These are phyloP conservation scores for Cystobasidium ongulense DNA, from an alignment of 768 basidiomycete genomes.

Conservation along the genomic window DNA sequence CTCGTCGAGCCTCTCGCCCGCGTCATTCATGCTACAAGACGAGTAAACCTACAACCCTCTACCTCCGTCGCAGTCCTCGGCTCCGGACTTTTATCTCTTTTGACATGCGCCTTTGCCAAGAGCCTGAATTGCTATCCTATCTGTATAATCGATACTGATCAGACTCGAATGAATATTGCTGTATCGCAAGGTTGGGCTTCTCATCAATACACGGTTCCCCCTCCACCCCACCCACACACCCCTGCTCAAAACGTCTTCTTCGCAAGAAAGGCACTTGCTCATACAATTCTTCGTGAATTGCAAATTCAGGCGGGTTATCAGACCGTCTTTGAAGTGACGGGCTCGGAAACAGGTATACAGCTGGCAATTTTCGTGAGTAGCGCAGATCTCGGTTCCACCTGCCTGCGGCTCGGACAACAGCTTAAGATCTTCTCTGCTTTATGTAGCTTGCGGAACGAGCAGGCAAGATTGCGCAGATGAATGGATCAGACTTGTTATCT, in stretches of 20 bases:
- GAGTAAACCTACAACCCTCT: constrained; percentile 7
- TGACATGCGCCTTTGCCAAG: constrained; percentile 13
- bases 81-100: neutral
- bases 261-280: neutral
- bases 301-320: neutral
- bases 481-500: neutral
- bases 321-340: constrained; percentile 1
- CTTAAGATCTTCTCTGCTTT: too few species aligned
- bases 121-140: constrained; percentile 10
- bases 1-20: constrained; percentile 7
- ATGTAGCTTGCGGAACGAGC: constrained; percentile 8
- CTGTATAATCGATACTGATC: constrained; percentile 4
- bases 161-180: neutral
- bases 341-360: constrained; percentile 13
- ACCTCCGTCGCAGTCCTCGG: constrained; percentile 3
- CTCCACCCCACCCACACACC: neutral
- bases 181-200: neutral
- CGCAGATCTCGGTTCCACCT: neutral
- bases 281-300: neutral
- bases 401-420: neutral
- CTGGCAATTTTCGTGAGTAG: neutral
- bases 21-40: neutral
- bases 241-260: neutral
- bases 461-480: constrained; percentile 10
- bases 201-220: neutral